Conservation (phyloP, 2,329 filamentous ascomycete species). For the Botrytis fragariae region DNA sequence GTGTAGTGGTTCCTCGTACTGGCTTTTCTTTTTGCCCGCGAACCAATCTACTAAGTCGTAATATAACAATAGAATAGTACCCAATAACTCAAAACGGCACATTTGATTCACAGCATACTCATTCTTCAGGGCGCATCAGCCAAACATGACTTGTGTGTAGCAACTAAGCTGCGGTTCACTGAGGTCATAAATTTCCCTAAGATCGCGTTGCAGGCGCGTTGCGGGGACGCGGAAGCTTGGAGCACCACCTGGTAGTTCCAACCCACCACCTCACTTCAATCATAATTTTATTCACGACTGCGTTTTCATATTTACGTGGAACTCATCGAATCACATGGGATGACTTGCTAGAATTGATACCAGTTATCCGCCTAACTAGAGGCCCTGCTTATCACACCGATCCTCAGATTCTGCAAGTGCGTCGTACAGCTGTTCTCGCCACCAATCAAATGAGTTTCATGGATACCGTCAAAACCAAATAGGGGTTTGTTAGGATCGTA, state of each 20-base stretch:
- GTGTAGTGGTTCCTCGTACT: background rate
- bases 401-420: background rate
- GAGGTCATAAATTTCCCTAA: slow-evolving; percentile 6
- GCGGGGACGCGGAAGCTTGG: background rate
- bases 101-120: slow-evolving; percentile 28
- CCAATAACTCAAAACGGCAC: slow-evolving; percentile 39
- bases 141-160: background rate
- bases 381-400: background rate
- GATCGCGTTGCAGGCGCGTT: slow-evolving; percentile 12
- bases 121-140: background rate
- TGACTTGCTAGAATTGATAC: background rate
- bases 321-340: background rate
- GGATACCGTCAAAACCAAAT: background rate
- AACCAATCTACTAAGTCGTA: slow-evolving; percentile 30
- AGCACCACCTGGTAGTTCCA: background rate
- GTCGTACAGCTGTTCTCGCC: background rate
- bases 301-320: background rate
- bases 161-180: background rate
- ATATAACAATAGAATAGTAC: slow-evolving; percentile 34
- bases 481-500: background rate
- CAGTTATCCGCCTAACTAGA: background rate
- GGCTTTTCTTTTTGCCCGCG: slow-evolving; percentile 15
- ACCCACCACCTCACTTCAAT: background rate
- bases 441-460: background rate
- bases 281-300: background rate